Base-by-base conservation (phyloP, 345 rosid genomes). In the Eucalyptus brandiana region DNA sequence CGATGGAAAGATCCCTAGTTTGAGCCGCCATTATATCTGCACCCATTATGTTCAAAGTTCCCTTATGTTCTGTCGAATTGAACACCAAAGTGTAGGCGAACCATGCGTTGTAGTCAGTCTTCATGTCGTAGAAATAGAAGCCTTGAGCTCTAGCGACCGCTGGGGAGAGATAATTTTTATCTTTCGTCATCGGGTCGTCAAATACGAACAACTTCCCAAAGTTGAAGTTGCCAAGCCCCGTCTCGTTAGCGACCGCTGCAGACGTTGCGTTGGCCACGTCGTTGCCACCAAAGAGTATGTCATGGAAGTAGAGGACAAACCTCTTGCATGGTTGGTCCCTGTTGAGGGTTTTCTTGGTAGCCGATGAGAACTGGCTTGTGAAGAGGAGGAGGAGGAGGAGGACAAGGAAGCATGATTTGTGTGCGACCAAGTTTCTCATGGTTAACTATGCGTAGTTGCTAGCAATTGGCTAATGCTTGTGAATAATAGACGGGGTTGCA, bases 71-170 rank as follows among this genome's bases (percentile, higher is more conserved):
- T 3, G 97, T 92, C 26, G 89, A 86, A 34, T 89, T 88, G 15
- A 93, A 89, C n/a, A 88, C 89, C 4, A 95, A 91, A 17, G 96
- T 94, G 87, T 91, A 97, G 16, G 92, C 91, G 54, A 96, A 89
- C 96, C 96, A 94, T 4, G 96, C 92, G 89, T 90, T 92, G 76
- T 42, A 91, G 30, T 86, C 92, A 8, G 12, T 88, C 87, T 94
- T 95, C 95, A 80, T 91, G 89, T 95, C 93, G n/a, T 95, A 96
- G 91, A 96, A 94, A 86, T 97, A 95, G 50, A 95, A 90, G 34
- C 99, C 97, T 86, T 97, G 95, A 45, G 99, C 96, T 42, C 92
- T 45, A 40, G 95, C 97, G 28, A 89, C 89, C 2, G 94, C 92
- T n/a, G 85, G 91, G n/a, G 98, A 93, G 13, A 87, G 92, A n/a